These are phyloP conservation scores for Xerocomus brunneocitrinus DNA, from an alignment of 768 basidiomycete species.

Conservation along the genomic window DNA sequence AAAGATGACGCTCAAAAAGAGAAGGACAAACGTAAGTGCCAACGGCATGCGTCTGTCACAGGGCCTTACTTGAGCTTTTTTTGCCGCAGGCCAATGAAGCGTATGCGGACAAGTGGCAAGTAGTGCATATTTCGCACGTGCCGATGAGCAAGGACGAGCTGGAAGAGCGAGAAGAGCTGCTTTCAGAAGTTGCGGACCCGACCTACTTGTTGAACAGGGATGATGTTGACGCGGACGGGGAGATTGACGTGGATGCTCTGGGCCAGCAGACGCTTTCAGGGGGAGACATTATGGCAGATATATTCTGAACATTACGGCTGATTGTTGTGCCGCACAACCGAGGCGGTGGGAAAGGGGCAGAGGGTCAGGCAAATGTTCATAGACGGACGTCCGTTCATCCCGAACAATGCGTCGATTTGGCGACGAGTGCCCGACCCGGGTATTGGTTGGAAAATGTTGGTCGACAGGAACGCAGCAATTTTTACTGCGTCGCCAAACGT, in stretches of 20 bases:
- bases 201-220: conserved; percentile 43
- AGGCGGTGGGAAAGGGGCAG: background rate
- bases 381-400: background rate
- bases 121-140: conserved; percentile 68
- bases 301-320: conserved; percentile 20
- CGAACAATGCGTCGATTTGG: background rate
- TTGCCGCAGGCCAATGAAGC: conserved; percentile 55
- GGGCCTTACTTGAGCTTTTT: background rate
- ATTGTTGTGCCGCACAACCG: background rate
- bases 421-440: background rate
- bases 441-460: background rate
- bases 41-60: background rate
- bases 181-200: conserved; percentile 75
- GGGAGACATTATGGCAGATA: conserved; percentile 30
- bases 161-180: conserved; percentile 71
- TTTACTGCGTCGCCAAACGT: background rate
- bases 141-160: conserved; percentile 71
- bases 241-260: conserved; percentile 50
- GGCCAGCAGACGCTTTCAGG: conserved; percentile 47
- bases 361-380: background rate
- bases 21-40: conserved; percentile 64
- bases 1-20: conserved; percentile 85
- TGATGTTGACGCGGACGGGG: conserved; percentile 60
- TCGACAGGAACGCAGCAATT: background rate
- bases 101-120: conserved; percentile 78